These are phyloP conservation scores for Metschnikowia cubensis DNA, from an alignment of 805 yeast species.

Conservation along the genomic window DNA sequence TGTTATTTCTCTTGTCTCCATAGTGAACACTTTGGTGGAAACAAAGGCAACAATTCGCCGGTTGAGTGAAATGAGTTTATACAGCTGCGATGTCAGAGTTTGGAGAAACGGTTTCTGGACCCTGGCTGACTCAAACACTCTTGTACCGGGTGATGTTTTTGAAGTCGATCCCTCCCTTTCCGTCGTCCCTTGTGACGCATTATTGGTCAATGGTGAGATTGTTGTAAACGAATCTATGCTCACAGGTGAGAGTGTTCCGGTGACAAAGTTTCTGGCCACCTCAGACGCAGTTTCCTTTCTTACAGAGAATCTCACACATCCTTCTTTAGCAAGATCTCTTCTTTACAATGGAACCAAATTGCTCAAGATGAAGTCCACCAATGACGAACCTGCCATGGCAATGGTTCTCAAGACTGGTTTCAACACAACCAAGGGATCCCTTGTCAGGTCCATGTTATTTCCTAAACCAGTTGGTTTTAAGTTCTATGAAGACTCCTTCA, in stretches of 20 bases:
- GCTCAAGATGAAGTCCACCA: slow-evolving; percentile 72
- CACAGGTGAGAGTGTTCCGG: slow-evolving; percentile 98
- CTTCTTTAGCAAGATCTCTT: slow-evolving; percentile 67
- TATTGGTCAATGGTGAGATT: slow-evolving; percentile 86
- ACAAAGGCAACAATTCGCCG: slow-evolving; percentile 72
- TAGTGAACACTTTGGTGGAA: slow-evolving; percentile 78
- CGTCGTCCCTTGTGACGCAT: slow-evolving; percentile 82
- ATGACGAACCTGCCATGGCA: slow-evolving; percentile 77
- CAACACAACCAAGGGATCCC: slow-evolving; percentile 91
- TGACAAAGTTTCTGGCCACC: slow-evolving; percentile 69
- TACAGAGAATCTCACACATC: slow-evolving; percentile 58
- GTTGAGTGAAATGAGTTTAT: slow-evolving; percentile 67
- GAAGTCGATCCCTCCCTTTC: slow-evolving; percentile 83
- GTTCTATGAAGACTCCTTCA: slow-evolving; percentile 90
- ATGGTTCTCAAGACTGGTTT: slow-evolving; percentile 88
- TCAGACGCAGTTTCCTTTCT: slow-evolving; percentile 57
- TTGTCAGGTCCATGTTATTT: slow-evolving; percentile 91
- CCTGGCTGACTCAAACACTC: slow-evolving; percentile 64
- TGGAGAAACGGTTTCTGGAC: slow-evolving; percentile 94
- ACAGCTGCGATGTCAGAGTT: slow-evolving; percentile 79
- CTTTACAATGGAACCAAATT: slow-evolving; percentile 87
- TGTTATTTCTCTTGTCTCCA: slow-evolving; percentile 76
- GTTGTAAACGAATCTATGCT: slow-evolving; percentile 97
- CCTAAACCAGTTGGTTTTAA: slow-evolving; percentile 94
- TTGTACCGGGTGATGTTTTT: slow-evolving; percentile 94